phyloP scores from a whole-genome alignment of 306 rosid species.

The Ceratonia siliqua region DNA sequence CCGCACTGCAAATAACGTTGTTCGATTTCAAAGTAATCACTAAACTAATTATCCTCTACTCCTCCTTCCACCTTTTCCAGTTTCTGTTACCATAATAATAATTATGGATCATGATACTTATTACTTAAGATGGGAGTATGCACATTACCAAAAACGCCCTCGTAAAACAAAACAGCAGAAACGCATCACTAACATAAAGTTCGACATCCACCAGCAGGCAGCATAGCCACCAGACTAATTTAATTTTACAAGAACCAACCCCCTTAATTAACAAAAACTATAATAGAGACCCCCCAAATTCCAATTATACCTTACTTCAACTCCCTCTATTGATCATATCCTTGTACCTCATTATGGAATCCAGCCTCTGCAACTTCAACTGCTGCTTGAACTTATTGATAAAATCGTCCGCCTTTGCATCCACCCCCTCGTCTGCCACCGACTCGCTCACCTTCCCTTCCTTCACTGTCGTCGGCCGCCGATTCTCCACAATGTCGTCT shows the following conservation, averaged over 20 bases:
- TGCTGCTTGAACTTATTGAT: slow-evolving; percentile 72
- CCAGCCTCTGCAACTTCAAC: slow-evolving; percentile 66
- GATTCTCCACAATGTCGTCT: slow-evolving; percentile 60
- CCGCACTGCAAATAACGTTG: background rate
- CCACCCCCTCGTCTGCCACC: slow-evolving; percentile 56
- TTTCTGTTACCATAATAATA: background rate
- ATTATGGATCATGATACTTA: no score
- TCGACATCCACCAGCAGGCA: background rate
- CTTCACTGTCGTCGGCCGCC: slow-evolving; percentile 68
- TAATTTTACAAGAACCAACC: background rate
- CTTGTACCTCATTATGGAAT: slow-evolving; percentile 51
- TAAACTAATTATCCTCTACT: no score
- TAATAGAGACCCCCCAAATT: background rate
- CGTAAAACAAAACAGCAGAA: background rate
- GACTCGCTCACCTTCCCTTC: slow-evolving; percentile 36
- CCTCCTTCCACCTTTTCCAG: no score
- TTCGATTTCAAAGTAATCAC: background rate
- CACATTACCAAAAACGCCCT: background rate
- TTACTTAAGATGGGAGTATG: background rate
- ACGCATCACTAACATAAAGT: background rate
- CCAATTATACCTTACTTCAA: slow-evolving; percentile 11
- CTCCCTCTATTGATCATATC: slow-evolving; percentile 43
- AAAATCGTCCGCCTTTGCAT: slow-evolving; percentile 70
- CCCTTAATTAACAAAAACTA: slow-evolving; percentile 14
- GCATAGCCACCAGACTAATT: background rate